Evolutionary conservation across 1,139 yeast genomes (phyloP), one percentile per base, ranked within the genome.

Genomic region (Blastobotrys serpentis): DNA sequence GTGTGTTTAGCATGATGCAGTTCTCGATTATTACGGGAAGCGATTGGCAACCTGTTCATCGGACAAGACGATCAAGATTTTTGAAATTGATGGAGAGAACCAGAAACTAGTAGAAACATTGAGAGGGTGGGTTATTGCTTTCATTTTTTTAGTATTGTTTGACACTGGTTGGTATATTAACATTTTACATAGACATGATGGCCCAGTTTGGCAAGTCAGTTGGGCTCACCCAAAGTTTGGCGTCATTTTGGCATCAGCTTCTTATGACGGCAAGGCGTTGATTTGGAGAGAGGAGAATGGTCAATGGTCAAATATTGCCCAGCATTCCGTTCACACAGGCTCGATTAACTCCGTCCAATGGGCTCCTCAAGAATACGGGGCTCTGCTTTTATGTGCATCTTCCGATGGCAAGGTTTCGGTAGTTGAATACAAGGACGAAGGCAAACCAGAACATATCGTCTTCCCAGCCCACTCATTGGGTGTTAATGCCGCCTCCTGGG

Each of bases 171-270:
- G 21, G 33, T 46, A 63, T 72, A n/a, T n/a, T n/a, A n/a, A n/a
- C n/a, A n/a, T n/a, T n/a, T n/a, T n/a, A n/a, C n/a, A n/a, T n/a
- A n/a, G n/a, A 25, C 99, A 92, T 67, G 96, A 89, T 56, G 98
- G 98, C 18, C 98, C 98, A 8, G 97, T 94, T 44, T 94, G 99
- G 98, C 96, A 92, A 70, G 95, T 90, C 29, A 81, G 90, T 46
- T 92, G 98, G 99, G 98, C 98, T 2, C 98, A 94, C 66, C 98
- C 99, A 38, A 92, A 92, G 68, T 92, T 92, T 64, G 98, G 98
- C 32, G 85, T 89, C 4, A 87, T 92, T 56, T 75, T 92, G 57
- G 98, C 98, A 0, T 85, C 96, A 23, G 89, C 96, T 58, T 87
- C 96, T 1, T 94, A 88, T 63, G 98, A 92, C 64, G 98, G 98